Conservation (phyloP, 2,329 filamentous ascomycete genomes). For the Fusarium penzigii region DNA sequence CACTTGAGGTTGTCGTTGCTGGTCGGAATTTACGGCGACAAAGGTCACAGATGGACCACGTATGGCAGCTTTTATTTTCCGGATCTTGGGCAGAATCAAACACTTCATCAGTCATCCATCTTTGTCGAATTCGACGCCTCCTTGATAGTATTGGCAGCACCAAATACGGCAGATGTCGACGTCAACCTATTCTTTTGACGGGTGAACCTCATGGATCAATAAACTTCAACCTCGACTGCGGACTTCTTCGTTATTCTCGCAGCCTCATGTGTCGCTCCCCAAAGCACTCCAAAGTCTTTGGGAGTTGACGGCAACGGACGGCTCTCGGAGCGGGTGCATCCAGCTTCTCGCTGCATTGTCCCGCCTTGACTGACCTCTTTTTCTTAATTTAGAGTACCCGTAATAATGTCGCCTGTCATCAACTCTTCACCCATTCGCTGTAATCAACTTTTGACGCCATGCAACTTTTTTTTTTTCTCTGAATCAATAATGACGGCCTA, state of each 20-base stretch:
- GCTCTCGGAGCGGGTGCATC: slow-evolving; percentile 24
- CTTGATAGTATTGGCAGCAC: slow-evolving; percentile 40
- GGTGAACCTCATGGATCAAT: slow-evolving; percentile 37
- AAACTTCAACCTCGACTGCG: slow-evolving; percentile 35
- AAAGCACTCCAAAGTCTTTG: slow-evolving; percentile 25
- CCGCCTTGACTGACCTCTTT: slow-evolving; percentile 30
- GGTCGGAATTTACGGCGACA: slow-evolving; percentile 39
- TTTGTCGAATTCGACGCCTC: slow-evolving; percentile 36
- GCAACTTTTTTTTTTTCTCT: slow-evolving; percentile 13
- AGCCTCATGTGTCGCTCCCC: slow-evolving; percentile 32
- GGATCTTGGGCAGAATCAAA: slow-evolving; percentile 42
- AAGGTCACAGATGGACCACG: slow-evolving; percentile 38
- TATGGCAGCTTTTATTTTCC: slow-evolving; percentile 38
- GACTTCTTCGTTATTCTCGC: slow-evolving; percentile 26
- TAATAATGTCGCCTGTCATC: slow-evolving; percentile 35
- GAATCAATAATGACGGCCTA: slow-evolving; percentile 12
- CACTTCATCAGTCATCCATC: slow-evolving; percentile 41
- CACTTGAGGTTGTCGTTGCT: slow-evolving; percentile 38
- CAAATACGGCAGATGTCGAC: slow-evolving; percentile 37
- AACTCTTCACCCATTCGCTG: slow-evolving; percentile 31
- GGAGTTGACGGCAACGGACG: slow-evolving; percentile 28
- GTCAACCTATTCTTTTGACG: slow-evolving; percentile 32
- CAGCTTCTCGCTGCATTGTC: slow-evolving; percentile 14
- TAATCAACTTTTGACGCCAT: slow-evolving; percentile 33
- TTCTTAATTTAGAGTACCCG: slow-evolving; percentile 33